Percentiles rank a stretch among this genome's conserved stretches.
Evolutionary conservation across 2,329 filamentous ascomycete genomes (phyloP).

Genomic region (Fusarium guadeloupense): DNA sequence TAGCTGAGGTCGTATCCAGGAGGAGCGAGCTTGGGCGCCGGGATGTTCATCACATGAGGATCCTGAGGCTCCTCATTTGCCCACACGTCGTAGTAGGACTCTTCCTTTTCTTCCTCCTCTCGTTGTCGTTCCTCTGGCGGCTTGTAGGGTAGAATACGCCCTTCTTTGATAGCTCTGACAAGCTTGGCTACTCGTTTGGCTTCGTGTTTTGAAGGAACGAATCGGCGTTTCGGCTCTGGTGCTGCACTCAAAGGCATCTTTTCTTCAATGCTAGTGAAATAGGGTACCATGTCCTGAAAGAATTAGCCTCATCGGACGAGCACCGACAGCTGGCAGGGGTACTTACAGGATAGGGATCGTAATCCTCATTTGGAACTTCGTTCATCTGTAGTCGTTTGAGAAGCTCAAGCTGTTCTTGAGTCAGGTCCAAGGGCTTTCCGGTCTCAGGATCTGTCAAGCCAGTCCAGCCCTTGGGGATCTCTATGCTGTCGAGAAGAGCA

Average conservation of each 20-base stretch:
- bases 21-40: slow-evolving; percentile 90
- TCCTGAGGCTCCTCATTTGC: slow-evolving; percentile 86
- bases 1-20: slow-evolving; percentile 97
- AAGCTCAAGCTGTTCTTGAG: slow-evolving; percentile 86
- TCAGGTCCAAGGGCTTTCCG: slow-evolving; percentile 90
- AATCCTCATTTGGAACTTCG: slow-evolving; percentile 85
- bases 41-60: slow-evolving; percentile 92
- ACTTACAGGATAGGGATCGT: slow-evolving; percentile 87
- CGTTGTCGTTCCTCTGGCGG: slow-evolving; percentile 73
- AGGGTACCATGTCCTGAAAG: slow-evolving; percentile 81
- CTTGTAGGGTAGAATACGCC: slow-evolving; percentile 90
- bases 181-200: slow-evolving; percentile 97
- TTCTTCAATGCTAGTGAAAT: slow-evolving; percentile 90
- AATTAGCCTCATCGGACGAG: slow-evolving; percentile 16
- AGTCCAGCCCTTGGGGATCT: slow-evolving; percentile 96
- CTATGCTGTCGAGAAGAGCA: slow-evolving; percentile 93
- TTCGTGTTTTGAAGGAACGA: slow-evolving; percentile 96
- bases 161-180: slow-evolving; percentile 93
- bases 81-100: slow-evolving; percentile 89
- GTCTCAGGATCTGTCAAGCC: slow-evolving; percentile 93
- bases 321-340: neutral
- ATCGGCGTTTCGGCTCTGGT: slow-evolving; percentile 94
- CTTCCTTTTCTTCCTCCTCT: slow-evolving; percentile 76
- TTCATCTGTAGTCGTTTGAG: slow-evolving; percentile 89
- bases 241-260: slow-evolving; percentile 95